phyloP scores from a whole-genome alignment of 768 basidiomycete species.

The Hydnomerulius pinastri region DNA sequence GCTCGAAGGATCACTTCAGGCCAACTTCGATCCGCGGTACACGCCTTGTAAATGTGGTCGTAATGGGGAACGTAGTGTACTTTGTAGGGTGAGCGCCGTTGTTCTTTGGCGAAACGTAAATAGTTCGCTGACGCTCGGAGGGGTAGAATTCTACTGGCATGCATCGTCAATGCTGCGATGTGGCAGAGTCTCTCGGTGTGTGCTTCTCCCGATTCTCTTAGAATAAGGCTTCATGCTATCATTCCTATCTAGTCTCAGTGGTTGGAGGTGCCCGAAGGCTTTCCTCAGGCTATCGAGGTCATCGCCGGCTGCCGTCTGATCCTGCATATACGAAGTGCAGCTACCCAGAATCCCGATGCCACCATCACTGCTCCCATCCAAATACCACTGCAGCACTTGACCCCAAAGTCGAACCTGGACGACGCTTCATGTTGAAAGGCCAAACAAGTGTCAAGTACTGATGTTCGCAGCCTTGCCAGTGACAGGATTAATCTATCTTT shows the following conservation, averaged over 20 bases:
- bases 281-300: background rate
- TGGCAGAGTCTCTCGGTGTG: background rate
- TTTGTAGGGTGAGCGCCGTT: background rate
- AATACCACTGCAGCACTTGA: no score
- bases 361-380: no score
- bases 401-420: no score
- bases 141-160: background rate
- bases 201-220: background rate
- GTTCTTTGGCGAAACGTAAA: background rate
- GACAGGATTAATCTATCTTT: no score
- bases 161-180: background rate
- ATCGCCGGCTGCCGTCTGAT: conserved; percentile 2
- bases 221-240: background rate
- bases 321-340: conserved; percentile 1
- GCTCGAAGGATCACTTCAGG: conserved; percentile 24
- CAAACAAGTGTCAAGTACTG: no score
- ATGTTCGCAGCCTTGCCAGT: no score
- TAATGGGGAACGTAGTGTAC: conserved; percentile 1
- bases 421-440: no score
- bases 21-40: background rate
- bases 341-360: background rate
- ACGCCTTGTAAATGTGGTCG: background rate
- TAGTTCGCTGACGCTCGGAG: background rate
- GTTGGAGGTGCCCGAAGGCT: conserved; percentile 4
- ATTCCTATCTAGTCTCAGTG: background rate